Evolutionary conservation across 257 asterid species (phyloP).

Genomic region (Solanum gracilifrons): DNA sequence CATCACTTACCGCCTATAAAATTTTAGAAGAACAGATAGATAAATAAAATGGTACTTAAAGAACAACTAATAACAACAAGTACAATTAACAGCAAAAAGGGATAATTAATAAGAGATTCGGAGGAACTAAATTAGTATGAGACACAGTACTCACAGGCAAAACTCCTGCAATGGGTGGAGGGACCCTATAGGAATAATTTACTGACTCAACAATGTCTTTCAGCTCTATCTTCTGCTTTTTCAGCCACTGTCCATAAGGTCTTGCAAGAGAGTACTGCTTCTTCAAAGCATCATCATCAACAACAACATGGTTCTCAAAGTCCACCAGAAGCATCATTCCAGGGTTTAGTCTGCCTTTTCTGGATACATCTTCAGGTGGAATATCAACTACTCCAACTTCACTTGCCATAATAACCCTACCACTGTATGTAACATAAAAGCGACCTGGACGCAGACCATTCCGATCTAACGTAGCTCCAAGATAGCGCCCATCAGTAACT

Average conservation of each 20-base stretch:
- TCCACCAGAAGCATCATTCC: constrained; percentile 99
- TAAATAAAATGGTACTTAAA: not conserved
- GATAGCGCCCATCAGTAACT: constrained; percentile 99
- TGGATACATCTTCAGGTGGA: constrained; percentile 87
- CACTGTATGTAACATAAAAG: constrained; percentile 90
- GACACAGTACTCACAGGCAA: constrained; percentile 45
- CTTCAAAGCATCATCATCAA: constrained; percentile 95
- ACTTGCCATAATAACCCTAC: constrained; percentile 98
- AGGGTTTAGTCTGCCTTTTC: constrained; percentile 98
- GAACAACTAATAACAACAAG: not conserved
- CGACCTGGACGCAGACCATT: constrained; percentile 99
- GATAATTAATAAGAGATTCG: not conserved
- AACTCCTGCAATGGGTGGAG: constrained; percentile 78
- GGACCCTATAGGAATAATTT: constrained; percentile 45
- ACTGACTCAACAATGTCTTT: constrained; percentile 85
- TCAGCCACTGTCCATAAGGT: constrained; percentile 93
- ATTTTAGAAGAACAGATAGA: constrained; percentile 1
- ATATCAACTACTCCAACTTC: constrained; percentile 99
- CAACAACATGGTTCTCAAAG: constrained; percentile 94
- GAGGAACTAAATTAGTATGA: not conserved
- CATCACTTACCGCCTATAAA: constrained; percentile 58
- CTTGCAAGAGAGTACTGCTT: constrained; percentile 86
- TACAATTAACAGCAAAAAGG: constrained; percentile 3
- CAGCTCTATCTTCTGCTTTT: constrained; percentile 70
- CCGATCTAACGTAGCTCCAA: constrained; percentile 97